These are phyloP conservation scores for Dacryopinax primogenitus DNA, from an alignment of 768 basidiomycete species.

Conservation along the genomic window DNA sequence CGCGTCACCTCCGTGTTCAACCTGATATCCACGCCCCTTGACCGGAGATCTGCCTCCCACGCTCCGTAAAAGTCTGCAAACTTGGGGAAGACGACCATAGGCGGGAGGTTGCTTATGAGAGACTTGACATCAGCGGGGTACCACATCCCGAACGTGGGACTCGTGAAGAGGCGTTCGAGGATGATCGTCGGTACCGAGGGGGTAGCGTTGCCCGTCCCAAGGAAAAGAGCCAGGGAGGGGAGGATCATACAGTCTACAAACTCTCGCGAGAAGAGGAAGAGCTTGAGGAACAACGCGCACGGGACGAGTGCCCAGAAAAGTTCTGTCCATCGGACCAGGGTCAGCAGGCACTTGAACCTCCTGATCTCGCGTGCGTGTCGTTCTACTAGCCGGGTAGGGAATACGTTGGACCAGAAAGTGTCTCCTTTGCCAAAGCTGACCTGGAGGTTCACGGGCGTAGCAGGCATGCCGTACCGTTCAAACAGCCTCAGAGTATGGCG, in stretches of 20 bases:
- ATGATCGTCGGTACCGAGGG: constrained; percentile 1
- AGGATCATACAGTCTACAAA: constrained; percentile 19
- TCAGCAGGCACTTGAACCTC: constrained; percentile 28
- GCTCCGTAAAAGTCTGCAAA: constrained; percentile 12
- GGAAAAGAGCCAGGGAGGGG: constrained; percentile 17
- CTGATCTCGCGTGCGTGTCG: constrained; percentile 30
- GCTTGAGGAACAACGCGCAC: constrained; percentile 30
- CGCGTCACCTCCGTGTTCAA: constrained; percentile 13
- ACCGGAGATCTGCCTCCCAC: constrained; percentile 8
- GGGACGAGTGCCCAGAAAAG: constrained; percentile 32
- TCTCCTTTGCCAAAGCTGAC: constrained; percentile 35
- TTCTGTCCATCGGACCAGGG: constrained; percentile 29
- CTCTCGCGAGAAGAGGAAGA: constrained; percentile 32
- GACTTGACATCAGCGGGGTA: constrained; percentile 7
- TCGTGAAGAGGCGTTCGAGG: constrained; percentile 9
- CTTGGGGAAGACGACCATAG: constrained; percentile 27
- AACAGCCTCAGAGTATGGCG: constrained; percentile 33
- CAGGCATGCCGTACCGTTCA: constrained; percentile 27
- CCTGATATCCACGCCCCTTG: neutral
- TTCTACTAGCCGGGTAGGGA: constrained; percentile 31
- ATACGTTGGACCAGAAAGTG: constrained; percentile 35
- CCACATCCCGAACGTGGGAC: constrained; percentile 9
- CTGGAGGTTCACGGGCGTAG: constrained; percentile 30
- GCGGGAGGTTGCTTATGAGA: constrained; percentile 31
- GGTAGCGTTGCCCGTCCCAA: constrained; percentile 11